Conservation (phyloP, 2,329 filamentous ascomycete species). For the Ascomycota sp. region DNA sequence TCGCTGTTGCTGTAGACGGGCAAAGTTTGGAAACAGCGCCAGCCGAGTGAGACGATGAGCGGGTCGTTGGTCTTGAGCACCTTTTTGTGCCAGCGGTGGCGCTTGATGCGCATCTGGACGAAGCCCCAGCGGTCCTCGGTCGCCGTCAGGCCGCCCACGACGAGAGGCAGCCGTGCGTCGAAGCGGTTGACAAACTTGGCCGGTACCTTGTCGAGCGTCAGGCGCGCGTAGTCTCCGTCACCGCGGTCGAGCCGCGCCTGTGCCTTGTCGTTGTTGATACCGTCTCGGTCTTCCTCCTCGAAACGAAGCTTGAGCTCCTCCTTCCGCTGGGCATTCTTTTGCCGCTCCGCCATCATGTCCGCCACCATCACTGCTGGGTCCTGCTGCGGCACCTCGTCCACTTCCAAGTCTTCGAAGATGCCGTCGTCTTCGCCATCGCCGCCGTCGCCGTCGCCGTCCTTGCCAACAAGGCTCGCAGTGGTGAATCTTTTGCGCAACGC, state of each 20-base stretch:
- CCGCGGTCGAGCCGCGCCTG: slow-evolving; percentile 50
- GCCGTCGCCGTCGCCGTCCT: slow-evolving; percentile 19
- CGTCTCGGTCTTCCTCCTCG: slow-evolving; percentile 94
- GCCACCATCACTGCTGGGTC: slow-evolving; percentile 20
- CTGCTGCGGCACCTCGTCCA: slow-evolving; percentile 15
- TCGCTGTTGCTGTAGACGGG: slow-evolving; percentile 93
- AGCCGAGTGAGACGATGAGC: slow-evolving; percentile 88
- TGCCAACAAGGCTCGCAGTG: slow-evolving; percentile 33
- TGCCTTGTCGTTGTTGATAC: slow-evolving; percentile 77
- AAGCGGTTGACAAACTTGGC: slow-evolving; percentile 78
- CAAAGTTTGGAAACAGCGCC: slow-evolving; percentile 82
- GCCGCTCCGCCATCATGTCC: slow-evolving; percentile 70
- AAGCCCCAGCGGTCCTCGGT: slow-evolving; percentile 94
- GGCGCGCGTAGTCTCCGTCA: slow-evolving; percentile 52
- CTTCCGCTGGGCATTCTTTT: slow-evolving; percentile 76
- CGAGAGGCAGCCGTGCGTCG: slow-evolving; percentile 60
- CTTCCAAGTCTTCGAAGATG: slow-evolving; percentile 67
- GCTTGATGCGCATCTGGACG: slow-evolving; percentile 89
- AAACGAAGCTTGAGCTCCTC: slow-evolving; percentile 89
- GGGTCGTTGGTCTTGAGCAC: slow-evolving; percentile 97
- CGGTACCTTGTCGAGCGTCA: slow-evolving; percentile 75
- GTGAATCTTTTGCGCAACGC: slow-evolving; percentile 57
- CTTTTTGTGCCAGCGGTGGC: slow-evolving; percentile 97
- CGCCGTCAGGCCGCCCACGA: slow-evolving; percentile 77
- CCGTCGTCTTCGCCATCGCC: slow-evolving; percentile 56